Evolutionary conservation across 139 green algal species (phyloP).

Genomic region (Chlorella sp.): DNA sequence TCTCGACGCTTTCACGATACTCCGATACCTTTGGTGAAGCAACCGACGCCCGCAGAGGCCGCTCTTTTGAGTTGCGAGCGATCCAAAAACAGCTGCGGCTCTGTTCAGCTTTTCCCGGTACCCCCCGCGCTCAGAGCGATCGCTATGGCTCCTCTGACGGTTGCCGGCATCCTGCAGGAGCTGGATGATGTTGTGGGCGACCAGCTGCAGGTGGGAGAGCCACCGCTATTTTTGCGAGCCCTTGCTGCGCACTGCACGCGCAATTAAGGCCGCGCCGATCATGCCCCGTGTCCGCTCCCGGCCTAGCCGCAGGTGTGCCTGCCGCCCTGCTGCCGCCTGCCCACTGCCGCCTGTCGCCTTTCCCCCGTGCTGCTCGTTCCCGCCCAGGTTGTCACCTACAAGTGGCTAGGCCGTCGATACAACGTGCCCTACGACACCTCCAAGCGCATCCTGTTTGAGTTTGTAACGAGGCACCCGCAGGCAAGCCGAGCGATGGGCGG

Average conservation of each 20-base stretch:
- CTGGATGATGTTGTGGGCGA: conserved; percentile 30
- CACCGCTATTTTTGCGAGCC: neutral
- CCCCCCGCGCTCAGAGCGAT: neutral
- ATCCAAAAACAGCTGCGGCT: neutral
- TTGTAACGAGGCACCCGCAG: conserved; percentile 42
- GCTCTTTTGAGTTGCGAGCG: neutral
- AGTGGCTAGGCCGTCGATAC: conserved; percentile 57
- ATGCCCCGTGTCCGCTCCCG: neutral
- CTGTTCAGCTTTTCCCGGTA: neutral
- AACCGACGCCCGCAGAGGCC: no score
- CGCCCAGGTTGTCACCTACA: conserved; percentile 60
- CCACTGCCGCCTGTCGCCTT: neutral
- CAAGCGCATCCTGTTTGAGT: conserved; percentile 57
- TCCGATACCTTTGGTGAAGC: no score
- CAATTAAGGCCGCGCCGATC: neutral
- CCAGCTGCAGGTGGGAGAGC: conserved; percentile 23
- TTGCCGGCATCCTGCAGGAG: conserved; percentile 10
- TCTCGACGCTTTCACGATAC: no score
- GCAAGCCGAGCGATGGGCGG: neutral
- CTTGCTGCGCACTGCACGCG: no score
- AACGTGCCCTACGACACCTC: conserved; percentile 49
- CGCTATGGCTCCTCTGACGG: neutral
- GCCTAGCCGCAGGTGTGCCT: neutral
- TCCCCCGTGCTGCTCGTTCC: neutral
- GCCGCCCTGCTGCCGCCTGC: no score